Evolutionary conservation across 371 early-diverging fungal species (phyloP), one percentile per base, ranked within the genome.

Genomic region (Smittium mucronatum): DNA sequence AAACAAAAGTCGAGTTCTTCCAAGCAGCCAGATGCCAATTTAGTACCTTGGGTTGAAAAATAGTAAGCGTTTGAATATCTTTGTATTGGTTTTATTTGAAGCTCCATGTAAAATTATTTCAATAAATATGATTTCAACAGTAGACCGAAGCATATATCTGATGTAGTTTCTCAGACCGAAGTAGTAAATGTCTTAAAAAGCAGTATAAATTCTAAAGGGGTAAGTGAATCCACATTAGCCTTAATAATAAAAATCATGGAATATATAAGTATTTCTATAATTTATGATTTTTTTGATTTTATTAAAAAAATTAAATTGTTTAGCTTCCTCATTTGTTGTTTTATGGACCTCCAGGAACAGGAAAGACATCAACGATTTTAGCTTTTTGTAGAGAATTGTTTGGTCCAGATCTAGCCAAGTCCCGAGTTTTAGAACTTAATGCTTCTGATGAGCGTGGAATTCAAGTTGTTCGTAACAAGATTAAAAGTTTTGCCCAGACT

Each of bases 371-470:
- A 0, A 95, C 97, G 1, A 96, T 99, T 71, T 82, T 98, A 60
- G 93, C 99, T 0, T 81, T 98, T 60, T 86, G 93, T n/a, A 79
- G 92, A 47, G 93, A 95, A 73, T 81, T 97, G 68, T 97, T 89
- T 72, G 69, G 94, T 29, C 92, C 91, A 31, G 88, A 88, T 64
- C 74, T 89, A 33, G 77, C 86, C 63, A 87, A 86, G 70, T 78
- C 85, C 26, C 85, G 95, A 59, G 89, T 98, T 1, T 83, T 99
- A 28, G 99, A 99, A 80, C 81, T 99, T 47, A 99, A 99, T 80
- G 99, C 99, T 0, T 95, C 95, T 0, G 99, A 99, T 77, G 99
- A 99, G 80, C 87, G 99, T 69, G 99, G 99, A 61, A 98, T 99
- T 60, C 83, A 89, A 33, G 88, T 97, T 16, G 88, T 99, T 36